Evolutionary conservation across 768 basidiomycete species (phyloP).

Genomic region (Phanerodontia chrysosporium): DNA sequence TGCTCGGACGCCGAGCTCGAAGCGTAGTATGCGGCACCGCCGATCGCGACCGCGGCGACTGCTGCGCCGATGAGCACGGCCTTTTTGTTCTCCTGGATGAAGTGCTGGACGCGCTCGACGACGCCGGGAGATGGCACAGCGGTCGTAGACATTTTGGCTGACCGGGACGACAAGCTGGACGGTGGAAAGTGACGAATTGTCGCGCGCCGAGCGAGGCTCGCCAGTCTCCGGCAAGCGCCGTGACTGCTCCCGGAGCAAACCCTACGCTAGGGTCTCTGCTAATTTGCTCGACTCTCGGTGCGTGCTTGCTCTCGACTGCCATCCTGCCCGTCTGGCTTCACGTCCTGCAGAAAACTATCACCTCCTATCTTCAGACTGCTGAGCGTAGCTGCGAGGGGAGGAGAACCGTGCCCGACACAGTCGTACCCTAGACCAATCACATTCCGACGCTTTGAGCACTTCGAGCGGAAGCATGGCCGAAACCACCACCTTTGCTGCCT

Average conservation of each 20-base stretch:
- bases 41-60: slow-evolving; percentile 64
- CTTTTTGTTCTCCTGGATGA: slow-evolving; percentile 76
- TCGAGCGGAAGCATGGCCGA: slow-evolving; percentile 16
- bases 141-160: slow-evolving; percentile 26
- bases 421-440: background rate
- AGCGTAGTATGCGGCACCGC: slow-evolving; percentile 74
- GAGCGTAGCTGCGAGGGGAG: no score
- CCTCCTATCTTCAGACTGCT: no score
- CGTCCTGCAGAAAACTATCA: background rate
- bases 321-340: background rate
- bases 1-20: slow-evolving; percentile 46
- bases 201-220: slow-evolving; percentile 5
- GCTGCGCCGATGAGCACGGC: slow-evolving; percentile 70
- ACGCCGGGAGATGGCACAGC: slow-evolving; percentile 28
- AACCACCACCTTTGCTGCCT: slow-evolving; percentile 42
- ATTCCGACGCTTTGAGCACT: background rate
- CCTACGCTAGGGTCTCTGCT: background rate
- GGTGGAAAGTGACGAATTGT: slow-evolving; percentile 5
- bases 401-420: no score
- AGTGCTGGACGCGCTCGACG: slow-evolving; percentile 61
- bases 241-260: background rate
- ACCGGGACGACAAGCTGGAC: slow-evolving; percentile 2
- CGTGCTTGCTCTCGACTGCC: background rate
- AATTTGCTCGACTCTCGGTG: slow-evolving; percentile 3
- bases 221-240: slow-evolving; percentile 4